Evolutionary conservation across 345 rosid genomes (phyloP).

Genomic region (Aquilaria sinensis): DNA sequence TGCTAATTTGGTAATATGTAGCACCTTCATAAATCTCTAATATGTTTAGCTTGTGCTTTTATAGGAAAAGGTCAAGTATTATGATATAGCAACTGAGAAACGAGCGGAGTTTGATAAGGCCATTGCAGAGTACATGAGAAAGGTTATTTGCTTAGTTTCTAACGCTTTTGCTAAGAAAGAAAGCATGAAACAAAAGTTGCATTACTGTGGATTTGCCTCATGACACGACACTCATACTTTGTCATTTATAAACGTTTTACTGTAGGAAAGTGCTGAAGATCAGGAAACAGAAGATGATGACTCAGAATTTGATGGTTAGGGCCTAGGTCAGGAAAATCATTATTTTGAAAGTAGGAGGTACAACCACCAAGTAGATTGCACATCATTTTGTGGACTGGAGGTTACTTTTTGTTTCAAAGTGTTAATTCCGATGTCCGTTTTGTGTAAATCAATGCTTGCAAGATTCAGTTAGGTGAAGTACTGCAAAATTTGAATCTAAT

Average conservation of each 20-base stretch:
- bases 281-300: constrained; percentile 55
- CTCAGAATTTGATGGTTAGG: constrained; percentile 53
- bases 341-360: constrained; percentile 19
- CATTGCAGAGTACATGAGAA: constrained; percentile 59
- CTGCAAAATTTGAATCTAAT: too few species aligned
- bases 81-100: constrained; percentile 83
- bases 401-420: constrained; percentile 2
- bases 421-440: constrained; percentile 12
- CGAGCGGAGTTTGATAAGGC: constrained; percentile 81
- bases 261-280: constrained; percentile 69
- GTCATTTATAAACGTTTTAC: constrained; percentile 2
- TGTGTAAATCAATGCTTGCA: constrained; percentile 21
- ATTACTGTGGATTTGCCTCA: not conserved
- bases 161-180: not conserved
- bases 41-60: not conserved
- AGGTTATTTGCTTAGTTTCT: constrained; percentile 29
- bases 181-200: not conserved
- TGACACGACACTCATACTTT: not conserved
- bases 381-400: too few species aligned
- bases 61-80: constrained; percentile 91
- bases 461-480: not conserved
- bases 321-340: constrained; percentile 8
- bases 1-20: too few species aligned
- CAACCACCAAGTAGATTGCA: not conserved
- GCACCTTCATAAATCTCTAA: too few species aligned